Conservation (phyloP, 2,329 filamentous ascomycete genomes). For the Periconia digitata region DNA sequence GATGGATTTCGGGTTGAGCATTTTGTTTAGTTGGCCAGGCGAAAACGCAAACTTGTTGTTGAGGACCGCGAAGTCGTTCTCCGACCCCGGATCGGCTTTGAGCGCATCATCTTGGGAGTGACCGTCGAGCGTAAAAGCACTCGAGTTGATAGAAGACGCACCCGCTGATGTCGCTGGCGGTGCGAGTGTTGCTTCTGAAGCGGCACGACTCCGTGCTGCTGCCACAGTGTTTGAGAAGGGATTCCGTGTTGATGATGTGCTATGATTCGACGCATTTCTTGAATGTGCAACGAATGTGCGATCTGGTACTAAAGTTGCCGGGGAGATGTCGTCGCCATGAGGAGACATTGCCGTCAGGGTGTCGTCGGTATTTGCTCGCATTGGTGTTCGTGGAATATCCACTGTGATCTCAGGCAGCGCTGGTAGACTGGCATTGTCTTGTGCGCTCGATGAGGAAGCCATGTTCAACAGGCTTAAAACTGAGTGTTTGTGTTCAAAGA, state of each 20-base stretch:
- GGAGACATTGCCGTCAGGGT: conserved; percentile 19
- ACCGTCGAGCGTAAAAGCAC: conserved; percentile 23
- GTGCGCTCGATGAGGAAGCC: conserved; percentile 19
- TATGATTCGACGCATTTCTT: conserved; percentile 19
- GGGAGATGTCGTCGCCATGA: conserved; percentile 18
- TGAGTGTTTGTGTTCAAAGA: conserved; percentile 5
- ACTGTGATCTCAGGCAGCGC: conserved; percentile 28
- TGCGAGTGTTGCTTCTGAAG: conserved; percentile 25
- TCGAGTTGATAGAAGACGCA: conserved; percentile 18
- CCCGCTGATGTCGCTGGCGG: conserved; percentile 21
- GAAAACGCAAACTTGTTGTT: conserved; percentile 56
- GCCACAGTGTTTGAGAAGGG: conserved; percentile 3
- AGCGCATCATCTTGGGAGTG: conserved; percentile 26
- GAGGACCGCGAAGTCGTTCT: conserved; percentile 26
- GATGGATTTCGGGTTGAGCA: conserved; percentile 52
- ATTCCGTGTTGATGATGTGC: conserved; percentile 15
- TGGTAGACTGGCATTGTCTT: conserved; percentile 19
- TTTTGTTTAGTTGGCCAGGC: conserved; percentile 54
- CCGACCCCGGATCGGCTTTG: conserved; percentile 21
- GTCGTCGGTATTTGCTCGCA: conserved; percentile 21
- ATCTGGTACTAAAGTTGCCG: conserved; percentile 24
- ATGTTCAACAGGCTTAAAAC: conserved; percentile 22
- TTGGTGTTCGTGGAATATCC: conserved; percentile 24
- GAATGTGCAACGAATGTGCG: conserved; percentile 16
- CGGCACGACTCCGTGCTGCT: conserved; percentile 17